Base-by-base conservation (phyloP, 768 basidiomycete species). In the Leccinellum albellum region DNA sequence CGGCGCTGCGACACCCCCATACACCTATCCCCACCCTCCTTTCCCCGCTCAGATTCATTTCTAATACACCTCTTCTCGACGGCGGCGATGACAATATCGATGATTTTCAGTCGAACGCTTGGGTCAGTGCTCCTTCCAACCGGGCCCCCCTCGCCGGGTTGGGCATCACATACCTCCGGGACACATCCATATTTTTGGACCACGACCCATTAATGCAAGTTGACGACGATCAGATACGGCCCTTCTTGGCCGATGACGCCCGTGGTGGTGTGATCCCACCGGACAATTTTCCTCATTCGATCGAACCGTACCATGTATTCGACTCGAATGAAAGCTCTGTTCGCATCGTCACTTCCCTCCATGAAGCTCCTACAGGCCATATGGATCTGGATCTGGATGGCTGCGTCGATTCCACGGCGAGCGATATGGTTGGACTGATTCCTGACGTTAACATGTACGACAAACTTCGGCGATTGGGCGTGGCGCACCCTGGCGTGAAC, bases 371-470 rank as follows among this genome's bases (percentile, higher is more conserved):
- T 28, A 2, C 33, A 50, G n/a, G 53, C 23, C 17, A 1, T 32
- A 26, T 57, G 42, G 46, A 50, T 7, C 35, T 60, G 24, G 29
- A 53, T 31, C 51, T 62, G 20, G 60, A 61, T 33, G 45, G 26
- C 32, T 61, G 56, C 32, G 29, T 49, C 12, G 50, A 70, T 49
- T 29, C 57, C 23, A 26, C 40, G 31, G n/a, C 60, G 48, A 40
- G 50, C 44, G 50, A 61, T 35, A 21, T 48, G 7, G 50, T 72
- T 45, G 70, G 70, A 31, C 60, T 72, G 6, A 65, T 73, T 3
- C 70, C 72, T 56, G 70, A 71, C 48, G 59, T 75, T 24, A 78
- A 77, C 44, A 71, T 74, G 70, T 73, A 71, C 55, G 64, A 71
- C 23, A 52, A 44, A 6, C 59, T 65, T 47, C 55, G 64, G 24